Evolutionary conservation across 2,329 filamentous ascomycete genomes (phyloP).

Genomic region (Ophiostoma piceae): DNA sequence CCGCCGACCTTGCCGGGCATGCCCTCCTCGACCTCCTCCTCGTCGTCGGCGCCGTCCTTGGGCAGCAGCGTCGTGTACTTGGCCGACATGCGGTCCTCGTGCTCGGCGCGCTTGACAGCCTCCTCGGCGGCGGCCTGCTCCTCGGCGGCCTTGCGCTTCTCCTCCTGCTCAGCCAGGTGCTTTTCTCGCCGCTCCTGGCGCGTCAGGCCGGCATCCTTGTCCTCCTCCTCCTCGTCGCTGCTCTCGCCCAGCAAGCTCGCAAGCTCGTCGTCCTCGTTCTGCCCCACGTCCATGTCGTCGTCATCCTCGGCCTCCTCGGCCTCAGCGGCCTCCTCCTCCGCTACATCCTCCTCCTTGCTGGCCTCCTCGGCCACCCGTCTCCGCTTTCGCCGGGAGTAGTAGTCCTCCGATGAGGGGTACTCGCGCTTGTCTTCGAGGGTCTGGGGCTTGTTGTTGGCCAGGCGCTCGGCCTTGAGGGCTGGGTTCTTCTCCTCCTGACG

Average conservation of each 20-base stretch:
- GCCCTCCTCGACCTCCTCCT: constrained; percentile 7
- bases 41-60: constrained; percentile 12
- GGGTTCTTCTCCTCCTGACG: constrained; percentile 84
- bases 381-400: constrained; percentile 55
- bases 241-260: constrained; percentile 38
- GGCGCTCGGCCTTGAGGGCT: constrained; percentile 63
- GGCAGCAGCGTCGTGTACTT: constrained; percentile 61
- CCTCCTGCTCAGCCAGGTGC: constrained; percentile 37
- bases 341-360: constrained; percentile 45
- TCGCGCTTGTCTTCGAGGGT: constrained; percentile 84
- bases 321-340: constrained; percentile 39
- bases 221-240: constrained; percentile 38
- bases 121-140: constrained; percentile 17
- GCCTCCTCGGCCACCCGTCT: constrained; percentile 43
- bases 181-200: constrained; percentile 39
- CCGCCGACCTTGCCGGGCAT: constrained; percentile 45
- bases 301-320: constrained; percentile 36
- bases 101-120: constrained; percentile 55
- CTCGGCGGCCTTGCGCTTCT: constrained; percentile 33
- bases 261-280: constrained; percentile 12
- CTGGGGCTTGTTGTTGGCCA: constrained; percentile 70
- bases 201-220: constrained; percentile 35
- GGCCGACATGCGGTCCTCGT: constrained; percentile 54
- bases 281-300: constrained; percentile 33
- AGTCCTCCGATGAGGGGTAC: constrained; percentile 71